phyloP scores from a whole-genome alignment of 768 basidiomycete genomes.

The Suillus clintonianus region DNA sequence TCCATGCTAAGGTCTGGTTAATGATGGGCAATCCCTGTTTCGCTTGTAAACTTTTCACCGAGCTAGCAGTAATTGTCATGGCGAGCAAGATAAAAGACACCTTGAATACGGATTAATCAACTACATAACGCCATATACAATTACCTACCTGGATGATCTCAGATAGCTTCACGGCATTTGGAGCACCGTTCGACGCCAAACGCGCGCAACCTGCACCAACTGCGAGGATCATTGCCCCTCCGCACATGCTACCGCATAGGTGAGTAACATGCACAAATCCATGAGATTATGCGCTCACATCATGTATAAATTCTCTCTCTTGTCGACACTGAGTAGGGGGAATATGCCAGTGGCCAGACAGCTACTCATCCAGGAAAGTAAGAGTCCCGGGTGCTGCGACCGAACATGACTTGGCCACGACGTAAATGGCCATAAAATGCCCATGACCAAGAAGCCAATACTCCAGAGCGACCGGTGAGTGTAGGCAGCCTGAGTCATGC shows the following conservation, averaged over 20 bases:
- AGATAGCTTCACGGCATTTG: conserved; percentile 8
- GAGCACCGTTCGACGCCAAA: neutral
- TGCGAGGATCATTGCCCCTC: conserved; percentile 47
- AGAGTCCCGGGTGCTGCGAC: conserved; percentile 25
- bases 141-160: conserved; percentile 24
- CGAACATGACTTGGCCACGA: conserved; percentile 46
- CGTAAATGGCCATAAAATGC: conserved; percentile 62
- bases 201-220: conserved; percentile 29
- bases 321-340: conserved; percentile 72
- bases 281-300: conserved; percentile 51
- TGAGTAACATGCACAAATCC: conserved; percentile 11
- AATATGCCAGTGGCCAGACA: conserved; percentile 66
- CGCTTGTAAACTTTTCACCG: conserved; percentile 59
- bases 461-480: conserved; percentile 74
- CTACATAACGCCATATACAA: neutral
- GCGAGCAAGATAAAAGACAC: conserved; percentile 42
- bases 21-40: conserved; percentile 64
- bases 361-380: conserved; percentile 45
- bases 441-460: conserved; percentile 59
- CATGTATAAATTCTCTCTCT: conserved; percentile 55
- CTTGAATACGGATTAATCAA: conserved; percentile 30
- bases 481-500: conserved; percentile 58
- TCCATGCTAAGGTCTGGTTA: conserved; percentile 69
- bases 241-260: conserved; percentile 38
- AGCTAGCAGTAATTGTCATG: conserved; percentile 58